These are phyloP conservation scores for Brachypodium distachyon DNA, from an alignment of 202 grass and related monocot species.

Conservation along the genomic window DNA sequence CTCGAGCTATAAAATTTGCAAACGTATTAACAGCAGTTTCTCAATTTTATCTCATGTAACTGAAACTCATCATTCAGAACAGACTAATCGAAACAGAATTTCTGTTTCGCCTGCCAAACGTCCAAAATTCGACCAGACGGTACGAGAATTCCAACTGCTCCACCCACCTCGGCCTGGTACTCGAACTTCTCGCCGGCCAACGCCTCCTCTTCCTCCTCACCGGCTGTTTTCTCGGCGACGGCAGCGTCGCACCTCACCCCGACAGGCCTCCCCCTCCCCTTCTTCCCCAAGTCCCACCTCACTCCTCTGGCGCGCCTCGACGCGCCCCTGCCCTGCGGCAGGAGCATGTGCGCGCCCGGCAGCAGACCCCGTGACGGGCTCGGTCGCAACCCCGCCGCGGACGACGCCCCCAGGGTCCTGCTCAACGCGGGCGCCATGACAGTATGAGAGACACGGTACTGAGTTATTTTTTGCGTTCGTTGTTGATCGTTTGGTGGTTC, in stretches of 20 bases:
- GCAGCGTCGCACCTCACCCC: slow-evolving; percentile 47
- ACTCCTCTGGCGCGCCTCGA: slow-evolving; percentile 10
- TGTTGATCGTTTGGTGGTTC: not conserved
- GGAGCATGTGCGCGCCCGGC: not conserved
- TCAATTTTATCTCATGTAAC: not conserved
- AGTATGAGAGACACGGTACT: not conserved
- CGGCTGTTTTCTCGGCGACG: slow-evolving; percentile 61
- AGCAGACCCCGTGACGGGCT: slow-evolving; percentile 7
- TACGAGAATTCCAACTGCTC: not conserved
- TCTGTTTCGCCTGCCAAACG: not conserved
- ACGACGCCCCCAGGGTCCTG: slow-evolving; percentile 50
- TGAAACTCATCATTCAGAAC: not conserved
- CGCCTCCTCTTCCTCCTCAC: slow-evolving; percentile 14
- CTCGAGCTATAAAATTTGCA: not conserved
- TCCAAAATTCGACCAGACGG: not conserved
- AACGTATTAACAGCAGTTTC: not conserved
- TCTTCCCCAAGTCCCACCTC: slow-evolving; percentile 32
- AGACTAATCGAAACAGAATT: not conserved
- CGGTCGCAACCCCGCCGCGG: slow-evolving; percentile 37
- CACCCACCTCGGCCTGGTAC: slow-evolving; percentile 90
- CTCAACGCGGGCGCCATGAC: slow-evolving; percentile 48
- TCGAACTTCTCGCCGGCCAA: slow-evolving; percentile 61
- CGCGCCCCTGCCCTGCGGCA: slow-evolving; percentile 1
- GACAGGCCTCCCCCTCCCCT: slow-evolving; percentile 18
- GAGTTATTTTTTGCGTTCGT: not conserved